Conservation (phyloP, 495 filamentous ascomycete species). For the Hypomontagnella submonticulosa region DNA sequence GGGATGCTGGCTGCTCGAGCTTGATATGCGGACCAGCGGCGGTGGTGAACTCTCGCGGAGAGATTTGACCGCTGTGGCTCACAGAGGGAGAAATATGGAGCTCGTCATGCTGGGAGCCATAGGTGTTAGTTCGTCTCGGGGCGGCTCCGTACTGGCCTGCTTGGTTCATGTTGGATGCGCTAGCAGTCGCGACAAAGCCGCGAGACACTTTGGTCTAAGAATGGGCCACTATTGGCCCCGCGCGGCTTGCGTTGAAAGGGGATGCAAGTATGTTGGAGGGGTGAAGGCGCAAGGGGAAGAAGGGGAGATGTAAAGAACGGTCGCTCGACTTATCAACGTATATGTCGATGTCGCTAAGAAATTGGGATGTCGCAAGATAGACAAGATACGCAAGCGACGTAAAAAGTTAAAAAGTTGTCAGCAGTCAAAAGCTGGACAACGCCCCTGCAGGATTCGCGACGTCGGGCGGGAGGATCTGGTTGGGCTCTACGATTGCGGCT, state of each 20-base stretch:
- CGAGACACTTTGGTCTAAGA: conserved; percentile 67
- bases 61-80: conserved; percentile 57
- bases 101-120: conserved; percentile 70
- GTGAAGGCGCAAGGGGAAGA: conserved; percentile 2
- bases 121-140: conserved; percentile 55
- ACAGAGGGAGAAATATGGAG: conserved; percentile 77
- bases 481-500: conserved; percentile 36
- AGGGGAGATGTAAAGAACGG: conserved; percentile 6
- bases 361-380: conserved; percentile 27
- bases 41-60: conserved; percentile 60
- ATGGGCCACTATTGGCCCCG: conserved; percentile 29
- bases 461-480: conserved; percentile 40
- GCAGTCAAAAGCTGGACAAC: conserved; percentile 12
- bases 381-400: conserved; percentile 1
- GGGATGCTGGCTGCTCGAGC: conserved; percentile 65
- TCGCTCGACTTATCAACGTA: conserved; percentile 13
- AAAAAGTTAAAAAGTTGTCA: conserved; percentile 6
- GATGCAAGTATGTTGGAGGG: conserved; percentile 6
- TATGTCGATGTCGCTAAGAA: conserved; percentile 22
- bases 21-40: conserved; percentile 69
- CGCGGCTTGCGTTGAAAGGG: conserved; percentile 21
- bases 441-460: conserved; percentile 37
- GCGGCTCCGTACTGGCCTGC: conserved; percentile 56
- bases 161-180: conserved; percentile 63
- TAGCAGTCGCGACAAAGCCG: conserved; percentile 60